Evolutionary conservation across 1,284 basidiomycete genomes (phyloP).

Genomic region (Rhodotorula sp.): DNA sequence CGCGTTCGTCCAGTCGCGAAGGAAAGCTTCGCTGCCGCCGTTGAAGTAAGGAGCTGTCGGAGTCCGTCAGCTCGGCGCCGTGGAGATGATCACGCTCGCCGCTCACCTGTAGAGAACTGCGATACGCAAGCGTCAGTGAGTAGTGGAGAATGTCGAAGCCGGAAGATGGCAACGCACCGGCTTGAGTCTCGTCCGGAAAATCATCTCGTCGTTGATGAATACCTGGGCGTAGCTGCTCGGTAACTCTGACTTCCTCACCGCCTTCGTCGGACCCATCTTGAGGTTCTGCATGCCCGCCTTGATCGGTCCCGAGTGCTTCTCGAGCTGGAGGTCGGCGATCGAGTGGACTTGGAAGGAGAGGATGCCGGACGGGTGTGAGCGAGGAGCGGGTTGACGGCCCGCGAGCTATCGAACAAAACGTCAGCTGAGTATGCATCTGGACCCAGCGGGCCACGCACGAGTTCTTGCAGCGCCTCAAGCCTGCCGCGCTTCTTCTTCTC

Average conservation of each 20-base stretch:
- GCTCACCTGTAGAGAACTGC: slow-evolving; percentile 2
- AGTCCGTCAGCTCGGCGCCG: background rate
- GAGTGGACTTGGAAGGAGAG: slow-evolving; percentile 38
- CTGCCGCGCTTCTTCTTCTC: slow-evolving; percentile 10
- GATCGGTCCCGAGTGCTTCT: slow-evolving; percentile 6
- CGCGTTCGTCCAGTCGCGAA: slow-evolving; percentile 33
- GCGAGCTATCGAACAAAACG: slow-evolving; percentile 2
- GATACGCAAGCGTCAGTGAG: background rate
- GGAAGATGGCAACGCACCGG: slow-evolving; percentile 10
- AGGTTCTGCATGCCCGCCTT: background rate
- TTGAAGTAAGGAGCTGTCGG: slow-evolving; percentile 32
- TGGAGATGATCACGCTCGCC: background rate
- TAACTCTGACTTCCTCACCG: slow-evolving; percentile 12
- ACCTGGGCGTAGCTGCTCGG: slow-evolving; percentile 35
- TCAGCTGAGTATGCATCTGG: background rate
- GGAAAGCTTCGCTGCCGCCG: slow-evolving; percentile 27
- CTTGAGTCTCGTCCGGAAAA: slow-evolving; percentile 31
- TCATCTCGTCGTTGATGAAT: slow-evolving; percentile 31
- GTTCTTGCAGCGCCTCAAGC: slow-evolving; percentile 2
- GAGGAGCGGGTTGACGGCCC: slow-evolving; percentile 14
- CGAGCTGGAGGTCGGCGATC: slow-evolving; percentile 26
- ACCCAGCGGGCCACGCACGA: background rate
- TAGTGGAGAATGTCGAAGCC: background rate
- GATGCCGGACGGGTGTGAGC: slow-evolving; percentile 31
- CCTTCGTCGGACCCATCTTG: background rate